phyloP scores from a whole-genome alignment of 805 yeast genomes.

The Cyberlindnera xishuangbannaensis region DNA sequence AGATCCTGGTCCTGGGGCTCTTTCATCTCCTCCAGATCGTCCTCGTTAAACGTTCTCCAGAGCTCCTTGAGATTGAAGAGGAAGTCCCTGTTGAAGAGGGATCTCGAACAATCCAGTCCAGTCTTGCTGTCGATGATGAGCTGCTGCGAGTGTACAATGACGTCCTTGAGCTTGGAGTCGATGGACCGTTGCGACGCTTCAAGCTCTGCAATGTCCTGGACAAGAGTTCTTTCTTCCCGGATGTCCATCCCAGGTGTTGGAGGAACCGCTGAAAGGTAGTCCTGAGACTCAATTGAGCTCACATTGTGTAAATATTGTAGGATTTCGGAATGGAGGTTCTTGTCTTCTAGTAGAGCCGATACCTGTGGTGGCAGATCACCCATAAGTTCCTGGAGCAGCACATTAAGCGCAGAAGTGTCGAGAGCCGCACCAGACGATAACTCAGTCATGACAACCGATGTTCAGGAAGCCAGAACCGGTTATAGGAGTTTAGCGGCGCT shows the following conservation, averaged over 20 bases:
- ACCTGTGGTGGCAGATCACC: conserved; percentile 25
- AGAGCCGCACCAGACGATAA: conserved; percentile 4
- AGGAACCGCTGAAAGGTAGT: conserved; percentile 36
- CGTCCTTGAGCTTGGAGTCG: conserved; percentile 39
- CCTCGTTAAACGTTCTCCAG: conserved; percentile 26
- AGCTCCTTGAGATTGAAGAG: conserved; percentile 26
- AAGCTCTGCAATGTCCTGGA: conserved; percentile 70
- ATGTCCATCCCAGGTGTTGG: conserved; percentile 31
- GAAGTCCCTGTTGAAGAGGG: conserved; percentile 30
- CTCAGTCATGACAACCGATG: neutral
- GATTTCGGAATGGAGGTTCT: conserved; percentile 32
- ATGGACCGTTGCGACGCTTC: conserved; percentile 48
- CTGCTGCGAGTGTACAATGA: conserved; percentile 30
- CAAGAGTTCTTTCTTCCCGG: conserved; percentile 32
- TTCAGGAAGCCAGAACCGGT: too few species aligned
- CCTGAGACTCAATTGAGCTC: conserved; percentile 44
- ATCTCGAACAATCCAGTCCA: conserved; percentile 25
- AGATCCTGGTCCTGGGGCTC: conserved; percentile 21
- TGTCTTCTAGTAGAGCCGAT: conserved; percentile 22
- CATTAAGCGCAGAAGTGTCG: conserved; percentile 18
- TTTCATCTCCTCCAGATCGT: conserved; percentile 27
- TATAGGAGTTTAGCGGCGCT: too few species aligned
- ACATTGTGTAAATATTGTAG: conserved; percentile 32
- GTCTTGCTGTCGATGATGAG: conserved; percentile 41
- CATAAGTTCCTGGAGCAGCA: conserved; percentile 33